Evolutionary conservation across 2,329 filamentous ascomycete genomes (phyloP).

Genomic region (Sclerotiophoma versabilis): DNA sequence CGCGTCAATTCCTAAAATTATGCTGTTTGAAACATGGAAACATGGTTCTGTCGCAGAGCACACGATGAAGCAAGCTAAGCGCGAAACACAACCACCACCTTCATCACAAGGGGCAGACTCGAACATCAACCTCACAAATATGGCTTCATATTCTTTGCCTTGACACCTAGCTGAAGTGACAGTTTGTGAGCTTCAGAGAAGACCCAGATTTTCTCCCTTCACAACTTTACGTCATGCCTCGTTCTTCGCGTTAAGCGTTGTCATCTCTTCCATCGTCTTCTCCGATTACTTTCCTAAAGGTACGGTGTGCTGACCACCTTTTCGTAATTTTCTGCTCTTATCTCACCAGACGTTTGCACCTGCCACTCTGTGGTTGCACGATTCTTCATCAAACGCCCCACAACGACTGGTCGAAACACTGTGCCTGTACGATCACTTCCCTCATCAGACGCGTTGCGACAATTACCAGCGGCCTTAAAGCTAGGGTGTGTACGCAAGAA

Average conservation of each 20-base stretch:
- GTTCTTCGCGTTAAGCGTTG: neutral
- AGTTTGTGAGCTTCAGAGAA: neutral
- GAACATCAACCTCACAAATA: slow-evolving; percentile 13
- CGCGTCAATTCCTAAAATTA: slow-evolving; percentile 4
- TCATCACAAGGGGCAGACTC: slow-evolving; percentile 3
- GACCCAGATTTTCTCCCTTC: neutral
- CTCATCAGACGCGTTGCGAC: neutral
- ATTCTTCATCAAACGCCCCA: slow-evolving; percentile 12
- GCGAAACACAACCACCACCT: slow-evolving; percentile 13
- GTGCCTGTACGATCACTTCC: neutral
- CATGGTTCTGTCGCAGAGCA: slow-evolving; percentile 8
- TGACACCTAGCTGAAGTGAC: slow-evolving; percentile 9
- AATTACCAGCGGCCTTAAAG: slow-evolving; percentile 1
- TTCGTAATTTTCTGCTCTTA: neutral
- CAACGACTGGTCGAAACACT: slow-evolving; percentile 10
- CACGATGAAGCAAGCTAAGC: slow-evolving; percentile 14
- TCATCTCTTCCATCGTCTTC: neutral
- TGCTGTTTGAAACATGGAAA: slow-evolving; percentile 13
- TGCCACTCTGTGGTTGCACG: slow-evolving; percentile 15
- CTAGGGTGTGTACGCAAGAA: neutral
- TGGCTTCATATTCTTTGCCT: slow-evolving; percentile 12
- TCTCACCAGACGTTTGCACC: neutral
- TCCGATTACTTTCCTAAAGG: neutral
- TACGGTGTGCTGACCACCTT: neutral
- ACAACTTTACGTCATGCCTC: neutral